A percentile compares a stretch with the other conserved stretches of the same genome.
phyloP scores from a whole-genome alignment of 345 rosid genomes.

The Eutrema japonicum region DNA sequence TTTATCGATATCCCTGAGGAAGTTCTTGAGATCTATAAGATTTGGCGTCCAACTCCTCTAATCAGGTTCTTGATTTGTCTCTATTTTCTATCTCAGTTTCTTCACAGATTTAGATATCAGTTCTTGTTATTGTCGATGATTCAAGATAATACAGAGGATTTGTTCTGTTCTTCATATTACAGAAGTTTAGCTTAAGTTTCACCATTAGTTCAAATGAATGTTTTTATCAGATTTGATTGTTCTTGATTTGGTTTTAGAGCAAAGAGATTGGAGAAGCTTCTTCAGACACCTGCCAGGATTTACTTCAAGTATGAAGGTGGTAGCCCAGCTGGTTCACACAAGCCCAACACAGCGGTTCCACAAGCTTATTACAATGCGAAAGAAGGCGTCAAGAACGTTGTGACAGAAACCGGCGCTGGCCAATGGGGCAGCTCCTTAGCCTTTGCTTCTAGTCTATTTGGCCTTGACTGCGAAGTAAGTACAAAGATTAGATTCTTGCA shows the following conservation, averaged over 20 bases:
- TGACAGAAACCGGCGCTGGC: conserved; percentile 97
- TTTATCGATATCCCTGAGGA: conserved; percentile 87
- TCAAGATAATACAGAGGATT: background rate
- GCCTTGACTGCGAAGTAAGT: conserved; percentile 75
- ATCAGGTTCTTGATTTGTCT: conserved; percentile 58
- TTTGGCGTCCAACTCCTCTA: conserved; percentile 96
- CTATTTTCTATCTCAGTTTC: no score
- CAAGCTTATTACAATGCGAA: conserved; percentile 83
- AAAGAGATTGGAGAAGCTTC: conserved; percentile 92
- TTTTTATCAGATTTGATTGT: background rate
- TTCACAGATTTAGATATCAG: background rate
- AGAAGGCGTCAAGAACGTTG: conserved; percentile 76
- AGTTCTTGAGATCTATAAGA: conserved; percentile 75
- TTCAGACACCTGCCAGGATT: conserved; percentile 85
- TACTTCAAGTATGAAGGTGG: conserved; percentile 94
- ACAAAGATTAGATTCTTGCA: background rate
- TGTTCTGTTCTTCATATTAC: background rate
- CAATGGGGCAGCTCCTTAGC: conserved; percentile 97
- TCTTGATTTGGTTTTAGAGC: conserved; percentile 58
- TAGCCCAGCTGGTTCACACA: conserved; percentile 98
- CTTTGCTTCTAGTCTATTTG: conserved; percentile 87
- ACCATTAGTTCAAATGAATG: background rate
- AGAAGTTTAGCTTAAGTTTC: background rate
- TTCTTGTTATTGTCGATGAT: background rate
- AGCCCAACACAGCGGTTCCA: conserved; percentile 87